Evolutionary conservation across 495 filamentous ascomycete species (phyloP), one percentile per base, ranked within the genome.

Genomic region (Penicillium atrosanguineum): DNA sequence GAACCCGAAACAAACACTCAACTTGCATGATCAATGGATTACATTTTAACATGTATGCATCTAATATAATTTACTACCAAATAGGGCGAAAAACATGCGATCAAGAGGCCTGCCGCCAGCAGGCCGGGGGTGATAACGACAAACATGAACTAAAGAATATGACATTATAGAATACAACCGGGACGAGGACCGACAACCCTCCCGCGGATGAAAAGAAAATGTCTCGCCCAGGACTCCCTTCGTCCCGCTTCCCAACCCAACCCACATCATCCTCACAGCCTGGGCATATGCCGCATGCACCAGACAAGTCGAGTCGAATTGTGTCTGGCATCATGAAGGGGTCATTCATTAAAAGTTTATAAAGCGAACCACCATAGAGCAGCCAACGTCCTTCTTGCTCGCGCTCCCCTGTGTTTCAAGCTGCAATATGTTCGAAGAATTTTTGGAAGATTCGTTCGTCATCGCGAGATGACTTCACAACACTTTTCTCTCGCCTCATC

Each of bases 281-380:
- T 28, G 52, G 49, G 50, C 49, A 55, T 53, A 57, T 67, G 55
- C 50, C 61, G 45, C 64, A 56, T 64, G 52, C 48, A 60, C 48
- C 57, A 68, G 58, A 63, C 58, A 47, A 60, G 57, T 55, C 53
- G 62, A 34, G 4, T 34, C 31, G 31, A 34, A 14, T 14, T 8
- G 31, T 34, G 61, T 59, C 70, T 68, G 67, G 64, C 60, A 63
- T 75, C 70, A 62, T 73, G 64, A 75, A 57, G 47, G 57, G 67
- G 64, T 75, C 72, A 68, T 75, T 73, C 62, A 75, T 75, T 75
- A 75, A 75, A 70, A 58, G 61, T 48, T 50, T 65, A 68, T 69
- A 70, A 50, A 55, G 46, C 48, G 56, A 53, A 55, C 57, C 58
- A 64, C 54, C 64, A 53, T 37, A 52, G 46, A 55, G 56, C 51